A percentile compares a stretch with the other conserved stretches of the same genome.
phyloP scores from a whole-genome alignment of 2,329 filamentous ascomycete species.

The Aspergillus terreus region DNA sequence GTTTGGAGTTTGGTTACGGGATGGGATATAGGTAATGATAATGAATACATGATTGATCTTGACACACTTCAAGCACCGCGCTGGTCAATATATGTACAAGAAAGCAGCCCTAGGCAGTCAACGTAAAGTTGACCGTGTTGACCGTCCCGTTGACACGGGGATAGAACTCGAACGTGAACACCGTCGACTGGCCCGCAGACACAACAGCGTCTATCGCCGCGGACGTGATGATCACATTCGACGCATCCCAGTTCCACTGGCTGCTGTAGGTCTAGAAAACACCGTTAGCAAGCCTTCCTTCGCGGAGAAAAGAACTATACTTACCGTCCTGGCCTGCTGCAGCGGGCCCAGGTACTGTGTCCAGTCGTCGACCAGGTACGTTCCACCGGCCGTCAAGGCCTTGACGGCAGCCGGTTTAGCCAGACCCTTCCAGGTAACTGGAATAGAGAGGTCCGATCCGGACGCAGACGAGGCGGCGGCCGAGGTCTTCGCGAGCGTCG shows the following conservation, averaged over 20 bases:
- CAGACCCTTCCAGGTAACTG: conserved; percentile 51
- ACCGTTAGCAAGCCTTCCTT: neutral
- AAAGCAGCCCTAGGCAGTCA: conserved; percentile 33
- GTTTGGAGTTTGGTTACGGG: neutral
- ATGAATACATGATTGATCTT: neutral
- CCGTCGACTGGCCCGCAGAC: conserved; percentile 41
- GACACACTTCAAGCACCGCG: neutral
- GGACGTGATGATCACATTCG: conserved; percentile 46
- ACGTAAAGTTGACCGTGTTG: conserved; percentile 49
- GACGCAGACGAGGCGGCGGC: conserved; percentile 29
- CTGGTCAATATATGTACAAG: neutral
- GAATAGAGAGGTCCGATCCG: conserved; percentile 45
- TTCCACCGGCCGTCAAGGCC: conserved; percentile 47
- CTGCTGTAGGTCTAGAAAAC: conserved; percentile 43
- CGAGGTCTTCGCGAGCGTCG: conserved; percentile 29
- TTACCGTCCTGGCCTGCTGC: conserved; percentile 44
- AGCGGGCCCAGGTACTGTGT: conserved; percentile 52
- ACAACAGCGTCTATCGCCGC: conserved; percentile 47
- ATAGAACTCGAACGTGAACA: conserved; percentile 55
- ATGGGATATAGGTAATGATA: neutral
- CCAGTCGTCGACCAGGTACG: conserved; percentile 55
- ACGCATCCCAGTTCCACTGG: conserved; percentile 52
- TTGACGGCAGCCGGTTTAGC: conserved; percentile 51
- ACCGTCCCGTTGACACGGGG: conserved; percentile 43
- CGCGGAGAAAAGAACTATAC: conserved; percentile 7